Conservation (phyloP, 2,329 filamentous ascomycete species). For the Elsinoe necatrix region DNA sequence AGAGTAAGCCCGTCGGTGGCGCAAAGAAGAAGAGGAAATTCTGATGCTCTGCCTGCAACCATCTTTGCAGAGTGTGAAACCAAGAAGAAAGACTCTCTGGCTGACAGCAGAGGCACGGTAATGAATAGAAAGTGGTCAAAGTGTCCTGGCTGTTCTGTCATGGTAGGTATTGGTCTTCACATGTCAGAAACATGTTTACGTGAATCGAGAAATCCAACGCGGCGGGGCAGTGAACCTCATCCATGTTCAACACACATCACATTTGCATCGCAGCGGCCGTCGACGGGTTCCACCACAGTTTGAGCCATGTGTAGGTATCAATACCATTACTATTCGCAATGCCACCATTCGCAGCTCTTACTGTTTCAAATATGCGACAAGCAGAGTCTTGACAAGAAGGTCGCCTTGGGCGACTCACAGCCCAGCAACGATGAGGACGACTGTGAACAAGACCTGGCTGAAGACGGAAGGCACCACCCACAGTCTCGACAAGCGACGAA, state of each 20-base stretch:
- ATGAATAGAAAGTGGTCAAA: not conserved
- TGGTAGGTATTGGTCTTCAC: not conserved
- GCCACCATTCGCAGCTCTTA: slow-evolving; percentile 26
- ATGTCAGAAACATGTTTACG: not conserved
- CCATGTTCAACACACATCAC: not conserved
- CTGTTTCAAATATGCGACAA: slow-evolving; percentile 23
- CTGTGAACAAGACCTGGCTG: not conserved
- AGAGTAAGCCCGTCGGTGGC: slow-evolving; percentile 43
- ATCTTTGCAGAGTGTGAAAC: too few species aligned
- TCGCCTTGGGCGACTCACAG: not conserved
- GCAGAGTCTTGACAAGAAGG: too few species aligned
- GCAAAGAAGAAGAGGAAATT: slow-evolving; percentile 52
- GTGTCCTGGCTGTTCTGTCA: not conserved
- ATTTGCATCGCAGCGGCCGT: not conserved
- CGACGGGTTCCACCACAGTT: not conserved
- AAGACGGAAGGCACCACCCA: slow-evolving; percentile 13
- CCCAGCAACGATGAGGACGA: too few species aligned
- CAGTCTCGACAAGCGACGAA: slow-evolving; percentile 15
- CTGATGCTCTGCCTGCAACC: slow-evolving; percentile 25
- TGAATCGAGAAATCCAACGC: not conserved
- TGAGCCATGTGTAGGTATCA: slow-evolving; percentile 28
- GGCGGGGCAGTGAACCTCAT: not conserved
- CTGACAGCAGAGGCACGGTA: not conserved
- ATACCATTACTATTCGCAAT: slow-evolving; percentile 26
- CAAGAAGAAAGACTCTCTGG: too few species aligned